These are phyloP conservation scores for Bromus sterilis DNA, from an alignment of 176 grass and related monocot species.

Conservation along the genomic window DNA sequence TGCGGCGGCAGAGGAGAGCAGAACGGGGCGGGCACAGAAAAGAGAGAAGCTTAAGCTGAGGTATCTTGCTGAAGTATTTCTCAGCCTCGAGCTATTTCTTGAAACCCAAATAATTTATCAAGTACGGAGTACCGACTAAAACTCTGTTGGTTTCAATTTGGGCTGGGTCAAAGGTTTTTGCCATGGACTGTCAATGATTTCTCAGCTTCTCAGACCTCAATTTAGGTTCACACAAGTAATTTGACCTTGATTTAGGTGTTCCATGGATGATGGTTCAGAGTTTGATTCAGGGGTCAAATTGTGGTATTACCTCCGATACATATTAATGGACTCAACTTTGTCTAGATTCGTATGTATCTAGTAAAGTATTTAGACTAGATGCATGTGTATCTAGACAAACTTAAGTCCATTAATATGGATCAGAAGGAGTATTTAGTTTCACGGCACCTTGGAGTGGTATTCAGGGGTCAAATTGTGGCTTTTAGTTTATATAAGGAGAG, in stretches of 20 bases:
- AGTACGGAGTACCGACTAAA: too few relatives aligned
- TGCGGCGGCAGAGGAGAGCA: background rate
- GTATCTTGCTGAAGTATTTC: background rate
- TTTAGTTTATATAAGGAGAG: background rate
- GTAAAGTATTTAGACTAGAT: too few relatives aligned
- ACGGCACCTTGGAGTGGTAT: background rate
- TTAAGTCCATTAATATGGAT: too few relatives aligned
- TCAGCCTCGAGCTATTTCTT: background rate
- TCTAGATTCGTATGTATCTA: too few relatives aligned
- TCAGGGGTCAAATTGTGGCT: too few relatives aligned
- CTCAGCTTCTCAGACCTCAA: background rate
- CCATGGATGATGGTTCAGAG: background rate
- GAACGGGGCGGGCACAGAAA: background rate
- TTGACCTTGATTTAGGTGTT: background rate
- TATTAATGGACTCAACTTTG: too few relatives aligned
- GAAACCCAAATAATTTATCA: background rate
- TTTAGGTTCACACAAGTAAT: background rate
- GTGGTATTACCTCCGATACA: too few relatives aligned
- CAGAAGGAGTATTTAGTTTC: too few relatives aligned
- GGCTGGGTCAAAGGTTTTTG: background rate
- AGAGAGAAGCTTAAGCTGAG: background rate
- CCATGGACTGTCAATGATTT: background rate
- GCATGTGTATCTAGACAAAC: too few relatives aligned
- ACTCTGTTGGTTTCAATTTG: too few relatives aligned
- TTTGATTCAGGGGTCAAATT: background rate